Percentiles rank a stretch among this genome's conserved stretches.
These are phyloP conservation scores for Graphium sp. DNA, from an alignment of 2,329 filamentous ascomycete species.

Conservation along the genomic window DNA sequence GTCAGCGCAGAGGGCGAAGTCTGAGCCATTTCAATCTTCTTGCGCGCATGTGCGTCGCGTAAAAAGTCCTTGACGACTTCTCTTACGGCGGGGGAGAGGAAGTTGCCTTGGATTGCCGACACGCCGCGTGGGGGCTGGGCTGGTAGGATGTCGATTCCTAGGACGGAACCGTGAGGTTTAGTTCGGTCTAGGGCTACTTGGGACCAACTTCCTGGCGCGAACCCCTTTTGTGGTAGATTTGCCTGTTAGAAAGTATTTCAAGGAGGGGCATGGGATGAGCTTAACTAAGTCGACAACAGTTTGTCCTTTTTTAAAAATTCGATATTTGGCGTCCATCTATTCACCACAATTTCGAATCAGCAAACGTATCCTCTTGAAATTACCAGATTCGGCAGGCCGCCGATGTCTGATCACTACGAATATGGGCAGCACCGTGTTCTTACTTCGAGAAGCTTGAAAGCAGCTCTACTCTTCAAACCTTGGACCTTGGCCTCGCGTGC, in stretches of 20 bases:
- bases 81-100: conserved; percentile 60
- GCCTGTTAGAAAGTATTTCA: conserved; percentile 4
- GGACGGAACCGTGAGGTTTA: conserved; percentile 56
- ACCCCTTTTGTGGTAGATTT: conserved; percentile 35
- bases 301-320: conserved; percentile 61
- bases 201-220: conserved; percentile 59
- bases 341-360: background rate
- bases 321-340: conserved; percentile 73
- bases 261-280: background rate
- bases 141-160: conserved; percentile 90
- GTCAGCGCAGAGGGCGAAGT: conserved; percentile 2
- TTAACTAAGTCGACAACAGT: conserved; percentile 74
- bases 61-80: conserved; percentile 64
- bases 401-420: too few relatives aligned
- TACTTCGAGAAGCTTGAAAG: conserved; percentile 84
- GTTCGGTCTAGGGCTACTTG: conserved; percentile 71
- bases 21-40: too few relatives aligned
- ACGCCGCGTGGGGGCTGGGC: conserved; percentile 81
- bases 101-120: conserved; percentile 91
- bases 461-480: conserved; percentile 75
- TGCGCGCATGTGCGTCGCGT: conserved; percentile 37
- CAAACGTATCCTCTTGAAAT: too few relatives aligned
- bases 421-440: too few relatives aligned
- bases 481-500: conserved; percentile 60
- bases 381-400: too few relatives aligned